Evolutionary conservation across 805 yeast species (phyloP).

Genomic region (Pichia membranifaciens): DNA sequence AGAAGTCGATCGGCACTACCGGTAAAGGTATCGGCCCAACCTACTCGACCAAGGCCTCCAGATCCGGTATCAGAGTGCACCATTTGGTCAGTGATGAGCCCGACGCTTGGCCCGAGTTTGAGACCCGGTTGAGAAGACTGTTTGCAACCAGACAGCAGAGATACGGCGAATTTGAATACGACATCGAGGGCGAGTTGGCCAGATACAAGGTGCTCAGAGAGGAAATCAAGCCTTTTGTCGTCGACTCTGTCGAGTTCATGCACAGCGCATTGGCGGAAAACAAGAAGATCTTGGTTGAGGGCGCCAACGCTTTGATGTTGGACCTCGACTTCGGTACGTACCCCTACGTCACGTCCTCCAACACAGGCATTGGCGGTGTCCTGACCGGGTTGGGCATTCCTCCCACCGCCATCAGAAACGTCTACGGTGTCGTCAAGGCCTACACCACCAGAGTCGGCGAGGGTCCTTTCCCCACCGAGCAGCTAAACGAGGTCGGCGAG

Average conservation of each 20-base stretch:
- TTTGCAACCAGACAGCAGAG: slow-evolving; percentile 78
- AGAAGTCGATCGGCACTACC: slow-evolving; percentile 92
- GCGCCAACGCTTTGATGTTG: slow-evolving; percentile 97
- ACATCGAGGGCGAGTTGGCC: slow-evolving; percentile 71
- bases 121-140: slow-evolving; percentile 65
- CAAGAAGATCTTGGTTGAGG: slow-evolving; percentile 90
- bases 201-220: slow-evolving; percentile 72
- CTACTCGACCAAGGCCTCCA: slow-evolving; percentile 91
- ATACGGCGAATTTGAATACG: slow-evolving; percentile 90
- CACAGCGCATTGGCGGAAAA: slow-evolving; percentile 68
- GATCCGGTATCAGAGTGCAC: slow-evolving; percentile 96
- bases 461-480: slow-evolving; percentile 99
- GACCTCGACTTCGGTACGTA: slow-evolving; percentile 98
- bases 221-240: slow-evolving; percentile 79
- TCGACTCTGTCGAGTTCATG: slow-evolving; percentile 83
- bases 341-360: slow-evolving; percentile 93
- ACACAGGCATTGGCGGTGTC: slow-evolving; percentile 97
- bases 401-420: slow-evolving; percentile 73
- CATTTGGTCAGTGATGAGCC: slow-evolving; percentile 88
- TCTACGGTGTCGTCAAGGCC: slow-evolving; percentile 96
- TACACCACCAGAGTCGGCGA: slow-evolving; percentile 99
- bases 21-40: slow-evolving; percentile 99
- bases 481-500: slow-evolving; percentile 80
- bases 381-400: slow-evolving; percentile 95
- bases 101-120: slow-evolving; percentile 91